Percentiles rank a stretch among this genome's conserved stretches.
Conservation (phyloP, 1,284 basidiomycete genomes). For the Rhodofomes roseus region DNA sequence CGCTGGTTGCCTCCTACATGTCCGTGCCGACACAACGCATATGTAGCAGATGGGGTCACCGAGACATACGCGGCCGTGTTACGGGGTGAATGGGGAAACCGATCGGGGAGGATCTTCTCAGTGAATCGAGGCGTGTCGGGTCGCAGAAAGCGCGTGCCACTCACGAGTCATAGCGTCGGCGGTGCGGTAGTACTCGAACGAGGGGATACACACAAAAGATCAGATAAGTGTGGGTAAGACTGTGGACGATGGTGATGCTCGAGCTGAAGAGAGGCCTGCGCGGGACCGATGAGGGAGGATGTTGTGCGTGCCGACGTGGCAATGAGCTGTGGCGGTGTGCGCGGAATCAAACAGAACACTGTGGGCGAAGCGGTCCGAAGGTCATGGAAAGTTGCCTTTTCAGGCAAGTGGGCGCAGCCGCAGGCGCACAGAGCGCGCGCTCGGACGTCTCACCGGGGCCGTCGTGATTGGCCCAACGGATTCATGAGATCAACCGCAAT, state of each 20-base stretch:
- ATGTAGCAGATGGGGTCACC: not conserved
- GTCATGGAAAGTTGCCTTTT: not conserved
- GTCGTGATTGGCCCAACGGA: too few species aligned
- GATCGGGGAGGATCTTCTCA: slow-evolving; percentile 7
- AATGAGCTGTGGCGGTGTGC: not conserved
- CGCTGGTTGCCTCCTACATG: slow-evolving; percentile 74
- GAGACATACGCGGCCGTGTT: not conserved
- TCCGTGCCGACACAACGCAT: not conserved
- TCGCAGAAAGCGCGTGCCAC: slow-evolving; percentile 1
- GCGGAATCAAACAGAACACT: not conserved
- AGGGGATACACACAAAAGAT: not conserved
- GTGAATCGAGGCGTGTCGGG: slow-evolving; percentile 21
- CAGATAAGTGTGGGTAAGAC: too few species aligned
- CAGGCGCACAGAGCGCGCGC: not conserved
- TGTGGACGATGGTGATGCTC: too few species aligned
- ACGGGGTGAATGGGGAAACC: not conserved
- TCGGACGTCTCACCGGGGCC: not conserved
- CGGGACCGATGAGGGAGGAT: not conserved
- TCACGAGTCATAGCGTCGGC: slow-evolving; percentile 24
- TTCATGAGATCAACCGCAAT: too few species aligned
- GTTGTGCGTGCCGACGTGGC: not conserved
- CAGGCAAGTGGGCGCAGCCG: not conserved
- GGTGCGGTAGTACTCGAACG: not conserved
- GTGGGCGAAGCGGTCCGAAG: not conserved
- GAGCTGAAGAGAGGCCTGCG: not conserved